Evolutionary conservation across 2,329 filamentous ascomycete genomes (phyloP).

Genomic region (Zalaria sp.): DNA sequence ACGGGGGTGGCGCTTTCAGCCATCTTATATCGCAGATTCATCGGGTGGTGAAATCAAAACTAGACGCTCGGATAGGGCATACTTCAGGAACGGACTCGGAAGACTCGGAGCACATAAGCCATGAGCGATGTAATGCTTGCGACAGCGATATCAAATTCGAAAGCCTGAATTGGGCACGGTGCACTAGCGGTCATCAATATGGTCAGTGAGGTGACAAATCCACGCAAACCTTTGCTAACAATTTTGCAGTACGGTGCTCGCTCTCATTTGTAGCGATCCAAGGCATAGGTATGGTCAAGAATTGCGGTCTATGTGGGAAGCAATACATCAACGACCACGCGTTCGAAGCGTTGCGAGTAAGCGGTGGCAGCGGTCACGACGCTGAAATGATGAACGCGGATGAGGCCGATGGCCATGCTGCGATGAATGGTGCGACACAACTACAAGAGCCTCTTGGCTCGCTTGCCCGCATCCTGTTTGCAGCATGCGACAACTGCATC

Average conservation of each 20-base stretch:
- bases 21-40: constrained; percentile 5
- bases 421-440: constrained; percentile 3
- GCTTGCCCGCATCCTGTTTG: constrained; percentile 18
- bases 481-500: constrained; percentile 20
- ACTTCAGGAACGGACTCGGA: constrained; percentile 1
- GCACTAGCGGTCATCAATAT: constrained; percentile 37
- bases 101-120: constrained; percentile 2
- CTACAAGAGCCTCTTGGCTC: constrained; percentile 8
- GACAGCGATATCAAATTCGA: constrained; percentile 31
- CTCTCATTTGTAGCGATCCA: constrained; percentile 42
- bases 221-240: constrained; percentile 2
- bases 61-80: constrained; percentile 1
- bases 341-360: constrained; percentile 3
- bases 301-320: constrained; percentile 37
- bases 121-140: constrained; percentile 41
- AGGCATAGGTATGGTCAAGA: constrained; percentile 37
- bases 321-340: constrained; percentile 33
- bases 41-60: constrained; percentile 4
- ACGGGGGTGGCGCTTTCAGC: constrained; percentile 7
- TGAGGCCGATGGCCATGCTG: constrained; percentile 3
- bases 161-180: constrained; percentile 32
- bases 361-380: neutral
- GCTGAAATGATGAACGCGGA: neutral
- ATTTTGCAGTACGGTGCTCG: constrained; percentile 32
- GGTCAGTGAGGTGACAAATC: constrained; percentile 16